phyloP scores from a whole-genome alignment of 108 stramenopile species.

The Nannochloropsis oceanica region DNA sequence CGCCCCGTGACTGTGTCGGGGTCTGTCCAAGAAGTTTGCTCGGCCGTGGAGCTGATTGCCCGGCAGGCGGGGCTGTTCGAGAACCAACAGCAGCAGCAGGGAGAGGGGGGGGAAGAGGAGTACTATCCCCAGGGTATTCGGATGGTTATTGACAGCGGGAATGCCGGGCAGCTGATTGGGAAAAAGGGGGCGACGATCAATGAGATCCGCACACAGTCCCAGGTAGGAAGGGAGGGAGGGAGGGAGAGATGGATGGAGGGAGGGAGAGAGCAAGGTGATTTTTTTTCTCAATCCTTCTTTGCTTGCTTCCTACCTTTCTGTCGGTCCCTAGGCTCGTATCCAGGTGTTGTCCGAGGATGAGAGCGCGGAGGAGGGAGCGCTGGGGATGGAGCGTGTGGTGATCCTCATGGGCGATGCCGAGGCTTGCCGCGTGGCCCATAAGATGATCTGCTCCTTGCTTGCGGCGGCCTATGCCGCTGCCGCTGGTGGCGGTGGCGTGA shows the following conservation, averaged over 20 bases:
- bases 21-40: background rate
- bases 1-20: background rate
- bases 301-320: too few relatives aligned
- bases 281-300: too few relatives aligned
- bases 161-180: background rate
- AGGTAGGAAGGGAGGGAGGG: background rate
- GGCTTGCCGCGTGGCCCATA: background rate
- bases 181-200: background rate
- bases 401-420: background rate
- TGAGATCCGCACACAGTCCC: background rate
- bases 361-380: background rate
- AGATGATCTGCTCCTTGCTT: background rate
- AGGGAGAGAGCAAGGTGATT: too few relatives aligned
- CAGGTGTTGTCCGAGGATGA: background rate
- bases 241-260: too few relatives aligned
- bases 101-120: background rate
- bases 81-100: background rate
- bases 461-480: background rate
- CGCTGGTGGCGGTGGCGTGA: too few relatives aligned
- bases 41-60: background rate
- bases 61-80: background rate
- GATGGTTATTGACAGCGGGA: background rate
- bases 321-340: background rate
- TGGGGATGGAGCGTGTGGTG: background rate
- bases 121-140: background rate